Base-by-base conservation (phyloP, 2,329 filamentous ascomycete species). In the Phialophora macrospora region DNA sequence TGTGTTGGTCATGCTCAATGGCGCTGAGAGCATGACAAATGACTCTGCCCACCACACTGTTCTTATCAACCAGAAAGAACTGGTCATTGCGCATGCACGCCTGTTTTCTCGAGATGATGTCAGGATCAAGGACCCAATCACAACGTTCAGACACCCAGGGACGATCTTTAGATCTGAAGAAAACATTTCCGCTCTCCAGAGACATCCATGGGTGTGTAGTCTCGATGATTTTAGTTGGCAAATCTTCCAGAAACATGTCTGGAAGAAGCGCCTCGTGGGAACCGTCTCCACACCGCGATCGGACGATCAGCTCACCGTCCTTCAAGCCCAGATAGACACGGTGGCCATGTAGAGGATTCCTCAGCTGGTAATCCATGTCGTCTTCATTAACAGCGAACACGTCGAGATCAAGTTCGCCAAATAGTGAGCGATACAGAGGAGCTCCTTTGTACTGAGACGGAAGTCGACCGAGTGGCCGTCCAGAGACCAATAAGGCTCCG, bases 171-270 rank as follows among this genome's bases (percentile, higher is more conserved):
- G 72, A 73, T 4, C 75, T 67, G 61, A 79, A 76, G 60, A 77
- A 74, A n/a, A 80, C 60, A 20, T 62, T 61, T 0, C 70, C 67
- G 0, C 60, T 70, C 0, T 68, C 51, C 0, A 73, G 3, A 24
- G 81, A 69, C 52, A 82, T 78, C 84, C 84, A 87, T 62, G 86
- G 83, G 0, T 77, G 74, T 60, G 76, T 80, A 0, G 78, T 67
- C 1, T 79, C 52, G 1, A 81, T 68, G 6, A 85, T 80, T 0
- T 67, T 54, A 0, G 65, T 62, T 12, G 78, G 78, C 7, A 80
- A 70, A 30, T 74, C 70, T 11, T 57, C 66, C 2, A 44, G 20
- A 6, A 80, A 72, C 24, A 73, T 59, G n/a, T 70, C 69, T 7
- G 68, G 65, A 0, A 76, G 74, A 14, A 80, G 65, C 26, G 77